Evolutionary conservation across 768 basidiomycete species (phyloP), one percentile per base, ranked within the genome.

Genomic region (Mycena chlorophos): DNA sequence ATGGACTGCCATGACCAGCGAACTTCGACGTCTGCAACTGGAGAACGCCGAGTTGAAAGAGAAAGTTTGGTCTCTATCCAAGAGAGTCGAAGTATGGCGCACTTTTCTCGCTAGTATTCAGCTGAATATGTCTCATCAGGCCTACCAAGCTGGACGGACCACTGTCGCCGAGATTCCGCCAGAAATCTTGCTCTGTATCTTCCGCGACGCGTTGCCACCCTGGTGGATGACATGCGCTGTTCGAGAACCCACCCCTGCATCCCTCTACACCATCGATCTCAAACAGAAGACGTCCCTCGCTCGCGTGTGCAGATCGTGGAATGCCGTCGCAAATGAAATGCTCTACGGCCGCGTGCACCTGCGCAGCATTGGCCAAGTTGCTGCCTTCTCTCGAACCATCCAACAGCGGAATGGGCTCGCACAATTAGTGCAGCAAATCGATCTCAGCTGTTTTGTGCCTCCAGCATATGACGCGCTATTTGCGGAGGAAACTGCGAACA

Each of bases 261-360:
- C 68, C 2, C 38, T 65, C 1, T 73, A 69, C 67, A 64, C 59
- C 17, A 51, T 55, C 25, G 60, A 66, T 2, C 28, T 64, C 20
- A 51, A 31, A 14, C 63, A 60, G 12, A 72, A 69, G 48, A 49
- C 57, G 26, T 10, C 60, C 6, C 17, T 70, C 13, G n/a, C 59
- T 14, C 25, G 54, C 10, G 71, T 72, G 14, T 73, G 66, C 57
- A 65, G 58, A 22, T 34, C 47, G 2, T 72, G 70, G 69, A 55
- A 69, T 38, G 19, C 52, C 23, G 52, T 63, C 23, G 68, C 63
- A 8, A 55, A 68, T 31, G 40, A 55, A 14, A 39, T 67, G 31
- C 57, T 72, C 3, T 73, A 71, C 49, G 57, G 66, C 42, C 55
- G 65, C 17, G 49, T 72, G 13, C 59, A 54, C 34, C 57, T 73